Percentiles rank a stretch among this genome's conserved stretches.
Conservation (phyloP, 352 stramenopile species). For the Globisporangium echinulatum region DNA sequence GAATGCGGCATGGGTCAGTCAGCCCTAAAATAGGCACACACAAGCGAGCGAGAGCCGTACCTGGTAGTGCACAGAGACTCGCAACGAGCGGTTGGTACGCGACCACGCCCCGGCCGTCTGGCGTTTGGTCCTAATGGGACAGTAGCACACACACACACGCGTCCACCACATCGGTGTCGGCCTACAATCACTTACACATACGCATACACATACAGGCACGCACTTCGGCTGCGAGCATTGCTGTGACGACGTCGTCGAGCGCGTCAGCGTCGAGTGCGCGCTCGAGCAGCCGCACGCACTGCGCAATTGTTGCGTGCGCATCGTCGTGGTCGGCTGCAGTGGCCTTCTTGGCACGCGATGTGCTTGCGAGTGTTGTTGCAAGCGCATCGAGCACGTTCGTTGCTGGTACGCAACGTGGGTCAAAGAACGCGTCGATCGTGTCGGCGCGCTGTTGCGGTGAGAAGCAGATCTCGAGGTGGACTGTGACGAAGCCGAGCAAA, state of each 20-base stretch:
- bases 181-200: neutral
- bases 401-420: constrained; percentile 23
- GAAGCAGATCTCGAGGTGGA: constrained; percentile 48
- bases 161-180: neutral
- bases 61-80: constrained; percentile 40
- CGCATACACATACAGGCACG: neutral
- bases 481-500: constrained; percentile 43
- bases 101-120: constrained; percentile 6
- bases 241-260: constrained; percentile 23
- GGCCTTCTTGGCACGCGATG: neutral
- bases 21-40: no score
- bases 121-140: constrained; percentile 3
- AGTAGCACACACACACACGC: neutral
- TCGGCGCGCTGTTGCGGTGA: constrained; percentile 27
- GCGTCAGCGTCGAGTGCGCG: constrained; percentile 17
- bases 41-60: constrained; percentile 13
- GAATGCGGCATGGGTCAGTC: no score
- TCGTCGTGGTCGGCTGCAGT: constrained; percentile 14
- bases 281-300: constrained; percentile 46
- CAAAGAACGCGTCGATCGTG: constrained; percentile 62
- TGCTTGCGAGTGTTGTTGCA: constrained; percentile 25
- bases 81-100: constrained; percentile 30
- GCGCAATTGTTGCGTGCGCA: constrained; percentile 24
- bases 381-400: constrained; percentile 29
- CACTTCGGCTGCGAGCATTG: constrained; percentile 34